phyloP scores from a whole-genome alignment of 2,329 filamentous ascomycete species.

The Fusarium stilboides region DNA sequence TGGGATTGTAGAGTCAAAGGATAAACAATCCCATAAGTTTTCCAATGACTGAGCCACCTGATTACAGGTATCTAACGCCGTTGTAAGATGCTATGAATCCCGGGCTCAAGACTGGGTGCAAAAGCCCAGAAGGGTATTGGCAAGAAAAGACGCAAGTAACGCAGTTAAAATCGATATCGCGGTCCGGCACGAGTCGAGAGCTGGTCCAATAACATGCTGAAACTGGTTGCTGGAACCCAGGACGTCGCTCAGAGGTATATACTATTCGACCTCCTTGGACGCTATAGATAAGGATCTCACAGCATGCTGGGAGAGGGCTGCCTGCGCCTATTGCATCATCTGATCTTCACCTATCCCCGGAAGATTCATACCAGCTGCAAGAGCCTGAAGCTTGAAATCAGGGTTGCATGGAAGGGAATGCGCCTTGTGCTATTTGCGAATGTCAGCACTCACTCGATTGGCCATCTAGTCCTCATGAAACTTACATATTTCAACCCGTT shows the following conservation, averaged over 20 bases:
- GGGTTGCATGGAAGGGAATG: conserved; percentile 93
- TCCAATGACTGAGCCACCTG: conserved; percentile 20
- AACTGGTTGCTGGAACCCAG: conserved; percentile 9
- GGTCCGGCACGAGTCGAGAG: conserved; percentile 35
- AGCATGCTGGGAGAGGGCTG: neutral
- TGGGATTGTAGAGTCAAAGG: conserved; percentile 13
- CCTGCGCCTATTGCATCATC: conserved; percentile 54
- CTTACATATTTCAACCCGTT: conserved; percentile 96
- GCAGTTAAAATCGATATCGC: conserved; percentile 30
- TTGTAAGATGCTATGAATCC: conserved; percentile 40
- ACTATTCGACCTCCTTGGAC: neutral
- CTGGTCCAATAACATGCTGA: conserved; percentile 10
- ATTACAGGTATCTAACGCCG: conserved; percentile 38
- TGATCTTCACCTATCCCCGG: conserved; percentile 64
- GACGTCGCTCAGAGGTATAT: neutral
- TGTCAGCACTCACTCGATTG: conserved; percentile 52
- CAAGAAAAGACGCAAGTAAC: conserved; percentile 32
- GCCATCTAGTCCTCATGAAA: conserved; percentile 24
- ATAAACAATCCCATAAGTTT: conserved; percentile 30
- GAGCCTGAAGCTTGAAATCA: conserved; percentile 71
- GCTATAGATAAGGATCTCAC: neutral
- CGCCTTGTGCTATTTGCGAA: conserved; percentile 72
- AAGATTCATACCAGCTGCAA: conserved; percentile 62
- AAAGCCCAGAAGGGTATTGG: conserved; percentile 38
- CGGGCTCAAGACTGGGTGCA: conserved; percentile 10